Conservation (phyloP, 2,329 filamentous ascomycete species). For the Colletotrichum salicis region DNA sequence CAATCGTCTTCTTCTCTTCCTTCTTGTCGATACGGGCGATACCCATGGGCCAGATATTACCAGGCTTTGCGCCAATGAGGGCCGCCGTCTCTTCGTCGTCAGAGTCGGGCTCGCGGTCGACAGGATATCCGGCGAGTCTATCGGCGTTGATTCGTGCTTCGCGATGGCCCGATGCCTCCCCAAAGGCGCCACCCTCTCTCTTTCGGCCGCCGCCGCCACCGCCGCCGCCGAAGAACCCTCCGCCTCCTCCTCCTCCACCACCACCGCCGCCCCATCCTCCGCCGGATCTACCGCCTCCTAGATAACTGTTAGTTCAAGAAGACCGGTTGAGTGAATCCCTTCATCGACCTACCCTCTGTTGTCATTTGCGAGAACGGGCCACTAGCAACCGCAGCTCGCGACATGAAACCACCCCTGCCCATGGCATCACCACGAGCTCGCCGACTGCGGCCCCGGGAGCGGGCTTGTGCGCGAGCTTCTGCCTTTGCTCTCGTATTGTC, state of each 20-base stretch:
- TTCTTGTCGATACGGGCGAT: constrained; percentile 66
- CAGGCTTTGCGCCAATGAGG: constrained; percentile 33
- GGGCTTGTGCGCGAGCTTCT: constrained; percentile 36
- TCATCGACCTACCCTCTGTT: constrained; percentile 28
- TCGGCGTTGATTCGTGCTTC: constrained; percentile 68
- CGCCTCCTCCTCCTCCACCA: constrained; percentile 38
- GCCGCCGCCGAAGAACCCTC: constrained; percentile 41
- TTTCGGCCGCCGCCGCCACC: constrained; percentile 41
- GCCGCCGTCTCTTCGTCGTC: constrained; percentile 40
- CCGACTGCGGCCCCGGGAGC: constrained; percentile 47
- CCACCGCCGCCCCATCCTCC: constrained; percentile 35
- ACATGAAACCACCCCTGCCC: constrained; percentile 53
- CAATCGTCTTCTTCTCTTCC: constrained; percentile 63
- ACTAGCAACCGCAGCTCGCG: constrained; percentile 49
- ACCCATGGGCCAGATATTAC: constrained; percentile 61
- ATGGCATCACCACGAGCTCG: constrained; percentile 57
- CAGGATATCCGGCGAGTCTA: constrained; percentile 58
- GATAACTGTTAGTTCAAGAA: neutral
- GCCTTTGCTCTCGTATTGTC: constrained; percentile 42
- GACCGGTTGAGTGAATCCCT: neutral
- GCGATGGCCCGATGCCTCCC: constrained; percentile 46
- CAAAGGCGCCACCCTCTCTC: constrained; percentile 51
- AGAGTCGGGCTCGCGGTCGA: constrained; percentile 40
- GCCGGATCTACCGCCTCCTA: constrained; percentile 35
- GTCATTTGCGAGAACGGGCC: constrained; percentile 49